phyloP scores from a whole-genome alignment of 2,329 filamentous ascomycete species.

The Dactylonectria estremocensis region DNA sequence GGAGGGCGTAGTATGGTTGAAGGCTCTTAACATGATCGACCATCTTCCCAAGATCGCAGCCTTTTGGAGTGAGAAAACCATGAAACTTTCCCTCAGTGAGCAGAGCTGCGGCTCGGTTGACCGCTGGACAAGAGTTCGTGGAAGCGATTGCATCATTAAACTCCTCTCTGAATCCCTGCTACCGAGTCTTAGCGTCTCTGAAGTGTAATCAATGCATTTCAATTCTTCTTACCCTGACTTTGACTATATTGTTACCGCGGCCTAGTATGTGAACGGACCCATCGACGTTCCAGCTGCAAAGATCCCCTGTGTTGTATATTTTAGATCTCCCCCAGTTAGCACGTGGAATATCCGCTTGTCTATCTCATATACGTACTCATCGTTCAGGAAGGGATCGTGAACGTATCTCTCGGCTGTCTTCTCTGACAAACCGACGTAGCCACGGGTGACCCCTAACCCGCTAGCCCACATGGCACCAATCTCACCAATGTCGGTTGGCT shows the following conservation, averaged over 20 bases:
- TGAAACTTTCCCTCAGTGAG: slow-evolving; percentile 64
- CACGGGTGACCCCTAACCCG: slow-evolving; percentile 66
- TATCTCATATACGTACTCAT: slow-evolving; percentile 58
- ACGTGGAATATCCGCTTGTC: neutral
- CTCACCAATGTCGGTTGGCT: slow-evolving; percentile 62
- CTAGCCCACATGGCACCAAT: slow-evolving; percentile 72
- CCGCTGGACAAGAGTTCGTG: slow-evolving; percentile 60
- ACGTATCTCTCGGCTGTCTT: slow-evolving; percentile 66
- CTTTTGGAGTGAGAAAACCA: slow-evolving; percentile 62
- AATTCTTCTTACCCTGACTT: slow-evolving; percentile 63
- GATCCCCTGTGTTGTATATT: slow-evolving; percentile 75
- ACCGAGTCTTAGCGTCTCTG: neutral
- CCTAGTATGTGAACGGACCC: slow-evolving; percentile 69
- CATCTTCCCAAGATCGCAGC: slow-evolving; percentile 55
- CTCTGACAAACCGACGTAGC: slow-evolving; percentile 68
- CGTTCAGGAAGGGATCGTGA: slow-evolving; percentile 64
- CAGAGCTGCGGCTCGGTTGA: slow-evolving; percentile 63
- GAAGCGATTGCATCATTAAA: slow-evolving; percentile 69
- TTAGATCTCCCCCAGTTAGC: slow-evolving; percentile 40
- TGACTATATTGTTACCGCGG: slow-evolving; percentile 73
- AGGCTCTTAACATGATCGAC: slow-evolving; percentile 57
- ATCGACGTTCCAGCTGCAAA: slow-evolving; percentile 68
- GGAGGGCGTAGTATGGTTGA: slow-evolving; percentile 71
- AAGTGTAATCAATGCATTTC: neutral
- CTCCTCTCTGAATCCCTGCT: slow-evolving; percentile 71